Base-by-base conservation (phyloP, 106 monocot species). In the Apostasia ramifera region DNA sequence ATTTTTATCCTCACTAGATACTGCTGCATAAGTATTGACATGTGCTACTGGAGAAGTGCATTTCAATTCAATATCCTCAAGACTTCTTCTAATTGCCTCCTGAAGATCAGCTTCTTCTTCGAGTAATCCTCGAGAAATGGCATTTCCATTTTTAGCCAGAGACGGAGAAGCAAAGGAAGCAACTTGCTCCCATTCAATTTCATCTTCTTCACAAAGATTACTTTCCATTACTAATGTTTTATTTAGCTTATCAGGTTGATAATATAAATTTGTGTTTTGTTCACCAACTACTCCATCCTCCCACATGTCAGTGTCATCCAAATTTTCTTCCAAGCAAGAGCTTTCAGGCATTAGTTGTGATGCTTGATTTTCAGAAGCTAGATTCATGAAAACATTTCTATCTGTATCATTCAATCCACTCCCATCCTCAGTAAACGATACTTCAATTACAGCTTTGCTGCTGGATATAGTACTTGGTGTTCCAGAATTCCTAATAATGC, bases 81-180 rank as follows among this genome's bases (percentile, higher is more conserved):
- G 87, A 65, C 97, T 97, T 77, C 92, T 87, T 74, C 76, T 86
- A 75, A 97, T 92, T 55, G 97, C 97, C 80, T 89, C 89, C 73
- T 92, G 79, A 7, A 97, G 59, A 76, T 82, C 82, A 61, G 80
- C 78, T 69, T 97, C 88, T 87, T 97, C 97, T 80, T 92, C 97
- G 46, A 73, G 58, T 57, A 53, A 44, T 65, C 81, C 83, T 73
- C 66, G 77, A 72, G 85, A 87, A 76, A 87, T 55, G 82, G 40
- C 44, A 66, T 76, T 81, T 14, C 63, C 53, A 45, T 55, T 53
- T 79, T 76, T 51, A 66, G 38, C 46, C 71, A 49, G 46, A 51
- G 51, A 60, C 54, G 62, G 56, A 74, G 76, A 77, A 67, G 49
- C 66, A 57, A 71, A 47, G 26, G 57, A 76, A 59, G 45, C 51